Base-by-base conservation (phyloP, 1,284 basidiomycete species). In the Ustilago loliicola region DNA sequence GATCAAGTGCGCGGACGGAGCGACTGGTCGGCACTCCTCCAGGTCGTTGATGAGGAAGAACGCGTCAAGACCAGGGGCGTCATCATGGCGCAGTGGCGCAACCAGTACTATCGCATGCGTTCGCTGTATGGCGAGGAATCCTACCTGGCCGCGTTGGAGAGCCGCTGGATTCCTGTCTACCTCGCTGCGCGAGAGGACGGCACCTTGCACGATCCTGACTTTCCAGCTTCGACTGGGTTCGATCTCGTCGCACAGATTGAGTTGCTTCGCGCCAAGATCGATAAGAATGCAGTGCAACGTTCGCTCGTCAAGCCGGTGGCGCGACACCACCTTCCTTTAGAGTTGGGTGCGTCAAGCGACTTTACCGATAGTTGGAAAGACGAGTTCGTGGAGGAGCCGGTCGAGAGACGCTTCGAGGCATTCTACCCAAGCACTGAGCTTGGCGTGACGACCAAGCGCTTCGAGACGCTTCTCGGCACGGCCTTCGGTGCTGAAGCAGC, bases 101-200 rank as follows among this genome's bases (percentile, higher is more conserved):
- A 77, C 90, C 92, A 45, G 85, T 93, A 62, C 34, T 77, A 80
- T 45, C 89, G 90, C 79, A 88, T 95, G 21, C 88, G 89, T 64
- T 90, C 91, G 61, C 88, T 88, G 11, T 90, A 91, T 4, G 92
- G 91, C 21, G 91, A 91, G 61, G 91, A 92, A 60, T 88, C 91
- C 1, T 96, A 95, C 85, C 88, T 93, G 70, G 90, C 90, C 47
- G 91, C 93, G 5, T 88, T 97, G 23, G 93, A 95, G 85, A 91
- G 93, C 51, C 90, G 90, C 53, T 97, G 93, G 93, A 89, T 91
- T 84, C 89, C 91, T 2, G 85, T 95, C 11, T 95, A 93, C 92
- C 69, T 90, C 38, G 89, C 90, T 74, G 89, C 94, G 82, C 89
- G 92, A 66, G 92, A 91, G 2, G 91, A 91, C 0, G 87, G 89